Conservation (phyloP, 768 basidiomycete species). For the Lentinula guzmanii region DNA sequence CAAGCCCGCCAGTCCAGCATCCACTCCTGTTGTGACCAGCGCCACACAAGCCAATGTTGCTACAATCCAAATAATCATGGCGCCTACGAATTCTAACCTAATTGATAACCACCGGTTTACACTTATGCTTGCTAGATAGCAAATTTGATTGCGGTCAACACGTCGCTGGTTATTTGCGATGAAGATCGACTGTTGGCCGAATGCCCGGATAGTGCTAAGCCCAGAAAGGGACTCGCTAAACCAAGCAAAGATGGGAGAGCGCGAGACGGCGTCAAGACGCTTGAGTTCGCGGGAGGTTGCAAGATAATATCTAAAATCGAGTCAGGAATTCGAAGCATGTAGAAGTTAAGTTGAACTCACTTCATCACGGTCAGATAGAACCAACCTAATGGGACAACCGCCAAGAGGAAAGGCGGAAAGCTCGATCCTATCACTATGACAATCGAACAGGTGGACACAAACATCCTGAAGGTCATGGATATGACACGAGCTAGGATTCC, state of each 20-base stretch:
- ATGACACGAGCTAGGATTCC: constrained; percentile 77
- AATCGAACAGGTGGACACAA: constrained; percentile 53
- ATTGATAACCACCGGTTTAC: constrained; percentile 71
- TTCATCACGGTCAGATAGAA: constrained; percentile 78
- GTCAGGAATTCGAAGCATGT: neutral
- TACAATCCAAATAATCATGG: constrained; percentile 70
- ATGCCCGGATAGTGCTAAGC: constrained; percentile 79
- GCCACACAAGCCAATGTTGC: constrained; percentile 63
- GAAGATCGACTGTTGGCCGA: constrained; percentile 65
- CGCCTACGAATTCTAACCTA: constrained; percentile 79
- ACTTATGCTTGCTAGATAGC: constrained; percentile 61
- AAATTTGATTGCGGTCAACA: constrained; percentile 84
- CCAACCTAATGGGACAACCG: constrained; percentile 69
- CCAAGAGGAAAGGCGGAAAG: constrained; percentile 77
- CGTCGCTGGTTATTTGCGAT: constrained; percentile 62
- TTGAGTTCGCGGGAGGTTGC: constrained; percentile 84
- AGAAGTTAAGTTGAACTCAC: constrained; percentile 32
- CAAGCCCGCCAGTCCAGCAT: constrained; percentile 84
- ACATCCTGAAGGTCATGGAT: constrained; percentile 62
- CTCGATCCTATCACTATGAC: constrained; percentile 70
- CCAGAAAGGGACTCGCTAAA: constrained; percentile 76
- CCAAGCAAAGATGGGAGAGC: constrained; percentile 89
- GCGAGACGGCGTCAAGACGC: constrained; percentile 82
- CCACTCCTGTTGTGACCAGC: constrained; percentile 66
- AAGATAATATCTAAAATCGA: constrained; percentile 66